Evolutionary conservation across 768 basidiomycete genomes (phyloP), one percentile per base, ranked within the genome.

Genomic region (Amanita phalloides): DNA sequence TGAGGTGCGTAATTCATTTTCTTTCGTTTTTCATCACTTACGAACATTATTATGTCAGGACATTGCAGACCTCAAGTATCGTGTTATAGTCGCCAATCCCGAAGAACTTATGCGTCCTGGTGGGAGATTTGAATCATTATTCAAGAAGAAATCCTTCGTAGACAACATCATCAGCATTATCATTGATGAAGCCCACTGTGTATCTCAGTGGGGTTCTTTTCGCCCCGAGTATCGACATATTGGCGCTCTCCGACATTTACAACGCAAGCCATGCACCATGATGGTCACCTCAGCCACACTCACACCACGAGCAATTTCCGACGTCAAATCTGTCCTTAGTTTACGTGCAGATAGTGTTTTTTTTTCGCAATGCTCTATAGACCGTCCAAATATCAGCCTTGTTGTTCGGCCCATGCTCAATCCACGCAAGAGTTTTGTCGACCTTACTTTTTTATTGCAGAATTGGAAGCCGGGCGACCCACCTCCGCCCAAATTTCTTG

Each of bases 121-220:
- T 7, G 48, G 26, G 11, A 42, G 53, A 4, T 54, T 52, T 17
- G 48, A 48, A 39, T 11, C 8, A n/a, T 62, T 32, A 55, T 50
- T 55, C 55, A 60, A 41, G 51, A 54, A 25, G 7, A 41, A 8
- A 38, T 7, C n/a, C 4, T 68, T 67, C 49, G 53, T 49, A 3
- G 42, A 54, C 5, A 21, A 44, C 11, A 43, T 67, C 4, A 54
- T 66, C 44, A 56, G 57, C 42, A 49, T 69, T 6, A 54, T 66
- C 6, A 58, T 65, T 37, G 67, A 69, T 44, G 64, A 69, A 49
- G 64, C 54, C 1, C 67, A 68, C 36, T 68, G 67, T 42, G 57
- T 68, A 23, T 63, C 55, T 13, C 30, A 45, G 14, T 68, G 67
- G 67, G 59, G 61, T 3, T 9, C 5, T 32, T 70, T 69, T 38